Conservation (phyloP, 1,139 yeast genomes). For the Blastobotrys capitulatus region DNA sequence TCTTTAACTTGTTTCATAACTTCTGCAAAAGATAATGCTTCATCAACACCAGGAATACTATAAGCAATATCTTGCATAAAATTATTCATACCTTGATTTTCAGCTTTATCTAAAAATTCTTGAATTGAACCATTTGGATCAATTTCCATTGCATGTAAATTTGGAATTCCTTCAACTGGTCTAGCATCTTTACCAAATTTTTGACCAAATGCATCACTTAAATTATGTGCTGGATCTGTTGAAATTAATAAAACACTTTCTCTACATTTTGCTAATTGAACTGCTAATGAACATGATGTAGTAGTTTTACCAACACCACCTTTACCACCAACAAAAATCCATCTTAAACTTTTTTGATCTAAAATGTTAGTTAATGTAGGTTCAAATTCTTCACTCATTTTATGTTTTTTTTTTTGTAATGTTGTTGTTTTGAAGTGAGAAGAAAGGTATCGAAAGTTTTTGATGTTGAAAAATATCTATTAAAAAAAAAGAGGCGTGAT, state of each 20-base stretch:
- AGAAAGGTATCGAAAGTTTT: background rate
- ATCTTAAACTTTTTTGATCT: slow-evolving; percentile 56
- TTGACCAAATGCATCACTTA: slow-evolving; percentile 96
- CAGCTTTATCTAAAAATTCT: slow-evolving; percentile 70
- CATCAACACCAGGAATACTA: slow-evolving; percentile 96
- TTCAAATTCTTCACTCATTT: slow-evolving; percentile 13
- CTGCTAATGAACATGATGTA: slow-evolving; percentile 90
- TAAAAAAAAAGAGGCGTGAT: no score
- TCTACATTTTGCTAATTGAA: slow-evolving; percentile 75
- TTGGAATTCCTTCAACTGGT: slow-evolving; percentile 79
- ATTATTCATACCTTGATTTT: slow-evolving; percentile 37
- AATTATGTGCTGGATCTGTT: slow-evolving; percentile 96
- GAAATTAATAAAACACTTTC: slow-evolving; percentile 85
- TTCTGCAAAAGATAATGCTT: slow-evolving; percentile 95
- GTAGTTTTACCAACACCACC: slow-evolving; percentile 99
- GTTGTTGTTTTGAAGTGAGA: background rate
- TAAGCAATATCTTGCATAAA: slow-evolving; percentile 92
- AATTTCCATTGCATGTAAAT: slow-evolving; percentile 95
- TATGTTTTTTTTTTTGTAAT: background rate
- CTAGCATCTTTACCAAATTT: slow-evolving; percentile 96
- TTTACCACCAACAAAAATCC: slow-evolving; percentile 99
- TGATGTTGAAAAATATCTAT: no score
- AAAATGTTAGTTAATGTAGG: slow-evolving; percentile 39
- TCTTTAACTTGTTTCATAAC: slow-evolving; percentile 92
- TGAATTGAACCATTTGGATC: slow-evolving; percentile 94